Evolutionary conservation across 257 asterid genomes (phyloP).

Genomic region (Nicotiana sylvestris): DNA sequence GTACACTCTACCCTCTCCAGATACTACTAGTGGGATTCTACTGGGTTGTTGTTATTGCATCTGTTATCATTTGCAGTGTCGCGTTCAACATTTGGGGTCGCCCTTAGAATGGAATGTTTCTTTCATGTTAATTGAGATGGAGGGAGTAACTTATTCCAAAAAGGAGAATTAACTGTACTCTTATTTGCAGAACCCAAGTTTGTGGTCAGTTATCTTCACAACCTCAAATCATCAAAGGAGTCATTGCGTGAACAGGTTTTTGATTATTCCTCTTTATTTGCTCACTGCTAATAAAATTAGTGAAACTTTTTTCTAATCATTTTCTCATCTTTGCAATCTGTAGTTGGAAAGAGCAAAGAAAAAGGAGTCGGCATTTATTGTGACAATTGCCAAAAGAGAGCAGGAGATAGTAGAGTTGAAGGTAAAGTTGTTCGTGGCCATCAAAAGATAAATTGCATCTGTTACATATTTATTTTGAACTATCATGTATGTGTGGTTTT

Average conservation of each 20-base stretch:
- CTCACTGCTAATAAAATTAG: not conserved
- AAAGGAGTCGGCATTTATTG: slow-evolving; percentile 95
- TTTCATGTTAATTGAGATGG: not conserved
- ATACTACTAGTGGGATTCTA: too few relatives aligned
- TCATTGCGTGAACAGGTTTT: slow-evolving; percentile 86
- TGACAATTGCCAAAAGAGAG: slow-evolving; percentile 95
- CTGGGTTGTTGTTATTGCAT: too few relatives aligned
- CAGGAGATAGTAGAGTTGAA: slow-evolving; percentile 98
- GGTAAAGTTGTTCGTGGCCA: slow-evolving; percentile 34
- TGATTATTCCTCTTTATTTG: not conserved
- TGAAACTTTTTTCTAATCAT: not conserved
- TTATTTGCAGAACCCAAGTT: slow-evolving; percentile 53
- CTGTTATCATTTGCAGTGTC: not conserved
- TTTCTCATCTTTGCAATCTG: slow-evolving; percentile 21
- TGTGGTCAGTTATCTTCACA: slow-evolving; percentile 65
- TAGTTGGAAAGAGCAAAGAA: slow-evolving; percentile 93
- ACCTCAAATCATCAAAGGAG: slow-evolving; percentile 84
- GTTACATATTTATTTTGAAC: not conserved
- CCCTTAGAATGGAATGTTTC: not conserved
- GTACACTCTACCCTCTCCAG: too few relatives aligned
- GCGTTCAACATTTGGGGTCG: not conserved
- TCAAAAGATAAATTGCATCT: not conserved
- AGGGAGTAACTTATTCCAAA: not conserved
- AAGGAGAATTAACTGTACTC: slow-evolving; percentile 3
- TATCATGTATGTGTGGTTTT: not conserved